Conservation (phyloP, 306 rosid genomes). For the Quercus wislizeni region DNA sequence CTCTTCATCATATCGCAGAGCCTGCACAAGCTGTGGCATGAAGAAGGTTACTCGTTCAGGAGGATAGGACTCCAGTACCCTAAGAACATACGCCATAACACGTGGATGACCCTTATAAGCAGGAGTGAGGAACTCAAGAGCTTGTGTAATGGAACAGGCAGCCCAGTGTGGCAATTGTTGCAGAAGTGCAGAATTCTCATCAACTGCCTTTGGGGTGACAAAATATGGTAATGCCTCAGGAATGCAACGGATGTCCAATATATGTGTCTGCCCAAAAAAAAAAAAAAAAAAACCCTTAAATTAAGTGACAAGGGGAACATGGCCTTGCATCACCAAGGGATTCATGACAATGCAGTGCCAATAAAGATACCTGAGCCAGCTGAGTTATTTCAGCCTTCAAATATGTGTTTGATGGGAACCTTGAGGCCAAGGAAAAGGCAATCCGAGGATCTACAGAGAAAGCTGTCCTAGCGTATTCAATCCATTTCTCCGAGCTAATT, state of each 20-base stretch:
- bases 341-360: background rate
- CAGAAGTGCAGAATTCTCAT: constrained; percentile 87
- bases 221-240: constrained; percentile 97
- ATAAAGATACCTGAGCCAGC: constrained; percentile 72
- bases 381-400: constrained; percentile 85
- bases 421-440: constrained; percentile 73
- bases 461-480: constrained; percentile 85
- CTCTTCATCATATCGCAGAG: constrained; percentile 92
- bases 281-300: constrained; percentile 12
- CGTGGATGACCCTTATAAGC: constrained; percentile 97
- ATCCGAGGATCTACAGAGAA: constrained; percentile 91
- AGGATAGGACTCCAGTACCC: constrained; percentile 97
- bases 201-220: constrained; percentile 88
- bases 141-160: constrained; percentile 95
- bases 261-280: constrained; percentile 55
- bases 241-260: constrained; percentile 76
- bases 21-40: constrained; percentile 98
- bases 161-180: constrained; percentile 99
- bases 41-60: constrained; percentile 91
- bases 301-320: constrained; percentile 6
- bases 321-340: constrained; percentile 5
- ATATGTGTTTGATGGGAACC: constrained; percentile 77
- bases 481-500: constrained; percentile 85
- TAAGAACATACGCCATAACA: constrained; percentile 95
- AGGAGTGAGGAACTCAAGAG: constrained; percentile 92